Conservation (phyloP, 192 early-diverging fungal genomes). For the Linnemannia zychae region DNA sequence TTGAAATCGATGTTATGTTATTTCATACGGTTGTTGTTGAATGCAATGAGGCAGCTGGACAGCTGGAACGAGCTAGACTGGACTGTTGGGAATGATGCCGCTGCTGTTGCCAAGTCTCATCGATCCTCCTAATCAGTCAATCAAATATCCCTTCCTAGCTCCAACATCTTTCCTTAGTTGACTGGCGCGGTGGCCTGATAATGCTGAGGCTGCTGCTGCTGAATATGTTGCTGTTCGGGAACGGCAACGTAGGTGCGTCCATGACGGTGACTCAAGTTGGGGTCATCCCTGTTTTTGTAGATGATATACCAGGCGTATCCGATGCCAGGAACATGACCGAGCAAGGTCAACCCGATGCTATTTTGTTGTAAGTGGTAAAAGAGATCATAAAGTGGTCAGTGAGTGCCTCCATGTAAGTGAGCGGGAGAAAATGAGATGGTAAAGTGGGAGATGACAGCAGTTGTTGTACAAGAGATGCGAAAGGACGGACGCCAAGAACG, state of each 20-base stretch:
- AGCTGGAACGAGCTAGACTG: too few relatives aligned
- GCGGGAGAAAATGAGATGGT: neutral
- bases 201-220: slow-evolving; percentile 26
- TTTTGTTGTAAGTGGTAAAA: neutral
- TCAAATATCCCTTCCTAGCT: neutral
- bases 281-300: slow-evolving; percentile 47
- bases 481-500: too few relatives aligned
- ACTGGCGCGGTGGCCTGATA: slow-evolving; percentile 36
- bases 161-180: neutral
- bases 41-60: too few relatives aligned
- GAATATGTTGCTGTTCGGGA: slow-evolving; percentile 15
- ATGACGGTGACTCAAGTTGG: slow-evolving; percentile 15
- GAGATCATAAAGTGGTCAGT: neutral
- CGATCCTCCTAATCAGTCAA: too few relatives aligned
- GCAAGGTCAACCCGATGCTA: slow-evolving; percentile 45
- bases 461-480: too few relatives aligned
- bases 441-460: slow-evolving; percentile 1
- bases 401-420: too few relatives aligned
- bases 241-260: slow-evolving; percentile 31
- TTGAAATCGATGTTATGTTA: too few relatives aligned
- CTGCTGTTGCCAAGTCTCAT: too few relatives aligned
- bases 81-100: too few relatives aligned
- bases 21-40: too few relatives aligned
- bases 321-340: slow-evolving; percentile 47
- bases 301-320: slow-evolving; percentile 39